Percentiles rank a stretch among this genome's conserved stretches.
These are phyloP conservation scores for Boletus rubroflammeus DNA, from an alignment of 768 basidiomycete species.

Conservation along the genomic window DNA sequence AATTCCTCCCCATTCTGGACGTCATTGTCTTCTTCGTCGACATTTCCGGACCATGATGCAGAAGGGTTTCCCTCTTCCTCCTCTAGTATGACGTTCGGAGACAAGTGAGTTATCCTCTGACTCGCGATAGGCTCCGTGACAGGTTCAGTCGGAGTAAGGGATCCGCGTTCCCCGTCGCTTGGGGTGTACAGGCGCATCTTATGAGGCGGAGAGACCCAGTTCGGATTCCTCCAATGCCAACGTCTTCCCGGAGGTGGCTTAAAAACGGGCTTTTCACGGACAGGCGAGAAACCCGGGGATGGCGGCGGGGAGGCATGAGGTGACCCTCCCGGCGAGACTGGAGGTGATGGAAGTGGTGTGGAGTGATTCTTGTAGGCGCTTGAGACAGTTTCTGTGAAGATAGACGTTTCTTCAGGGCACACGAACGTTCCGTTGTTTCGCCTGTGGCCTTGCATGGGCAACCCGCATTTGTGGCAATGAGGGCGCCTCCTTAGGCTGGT, in stretches of 20 bases:
- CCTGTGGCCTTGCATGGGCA: conserved; percentile 32
- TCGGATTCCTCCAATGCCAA: conserved; percentile 36
- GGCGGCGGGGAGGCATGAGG: conserved; percentile 16
- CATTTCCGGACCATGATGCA: conserved; percentile 7
- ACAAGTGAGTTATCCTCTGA: neutral
- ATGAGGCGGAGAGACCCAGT: conserved; percentile 32
- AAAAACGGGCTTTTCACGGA: conserved; percentile 17
- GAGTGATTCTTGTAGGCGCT: conserved; percentile 18
- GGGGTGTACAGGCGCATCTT: conserved; percentile 26
- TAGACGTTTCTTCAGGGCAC: conserved; percentile 22
- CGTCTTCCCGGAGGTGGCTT: conserved; percentile 28
- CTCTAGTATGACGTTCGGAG: conserved; percentile 5
- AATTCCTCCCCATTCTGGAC: conserved; percentile 4
- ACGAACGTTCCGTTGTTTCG: conserved; percentile 31
- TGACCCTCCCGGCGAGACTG: conserved; percentile 26
- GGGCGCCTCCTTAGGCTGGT: conserved; percentile 32
- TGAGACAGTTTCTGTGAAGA: conserved; percentile 13
- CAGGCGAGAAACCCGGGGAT: conserved; percentile 15
- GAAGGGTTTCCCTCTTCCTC: conserved; percentile 6
- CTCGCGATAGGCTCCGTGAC: conserved; percentile 18
- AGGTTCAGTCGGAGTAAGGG: conserved; percentile 31
- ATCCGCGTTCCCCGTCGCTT: conserved; percentile 20
- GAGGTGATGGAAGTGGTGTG: conserved; percentile 26
- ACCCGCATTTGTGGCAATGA: conserved; percentile 34
- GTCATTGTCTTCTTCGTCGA: conserved; percentile 10